These are phyloP conservation scores for Dictyostelium intermedium DNA, from an alignment of 78 protist genomes.

Conservation along the genomic window DNA sequence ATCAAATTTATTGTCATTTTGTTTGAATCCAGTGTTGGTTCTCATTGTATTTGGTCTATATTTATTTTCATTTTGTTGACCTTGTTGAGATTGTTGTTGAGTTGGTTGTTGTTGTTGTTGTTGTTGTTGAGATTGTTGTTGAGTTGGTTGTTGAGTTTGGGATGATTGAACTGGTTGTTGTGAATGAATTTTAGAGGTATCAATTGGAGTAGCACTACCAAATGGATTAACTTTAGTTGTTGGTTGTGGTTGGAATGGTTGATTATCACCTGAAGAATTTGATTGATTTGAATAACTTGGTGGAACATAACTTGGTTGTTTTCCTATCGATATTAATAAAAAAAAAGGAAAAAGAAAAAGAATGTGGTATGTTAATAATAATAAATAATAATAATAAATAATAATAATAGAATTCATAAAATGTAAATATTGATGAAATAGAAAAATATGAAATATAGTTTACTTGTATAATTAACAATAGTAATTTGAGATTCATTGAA, in stretches of 20 bases:
- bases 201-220: constrained; percentile 20
- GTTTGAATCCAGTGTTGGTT: background rate
- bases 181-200: background rate
- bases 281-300: background rate
- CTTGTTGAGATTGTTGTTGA: background rate
- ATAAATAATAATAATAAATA: background rate
- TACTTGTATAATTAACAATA: background rate
- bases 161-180: background rate
- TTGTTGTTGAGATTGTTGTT: background rate
- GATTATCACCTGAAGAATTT: background rate
- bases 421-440: too few species aligned
- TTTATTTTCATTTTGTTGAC: background rate
- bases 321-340: background rate
- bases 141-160: background rate
- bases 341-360: background rate
- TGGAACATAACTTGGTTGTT: background rate
- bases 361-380: background rate
- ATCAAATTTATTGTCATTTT: background rate
- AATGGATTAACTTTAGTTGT: constrained; percentile 15
- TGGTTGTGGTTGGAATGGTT: background rate
- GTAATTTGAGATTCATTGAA: background rate
- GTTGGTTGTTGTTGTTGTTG: background rate
- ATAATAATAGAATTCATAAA: too few species aligned
- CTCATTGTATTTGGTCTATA: constrained; percentile 5
- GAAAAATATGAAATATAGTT: background rate